Percentiles rank a stretch among this genome's conserved stretches.
Conservation (phyloP, 345 rosid genomes). For the Luvunga scandens region DNA sequence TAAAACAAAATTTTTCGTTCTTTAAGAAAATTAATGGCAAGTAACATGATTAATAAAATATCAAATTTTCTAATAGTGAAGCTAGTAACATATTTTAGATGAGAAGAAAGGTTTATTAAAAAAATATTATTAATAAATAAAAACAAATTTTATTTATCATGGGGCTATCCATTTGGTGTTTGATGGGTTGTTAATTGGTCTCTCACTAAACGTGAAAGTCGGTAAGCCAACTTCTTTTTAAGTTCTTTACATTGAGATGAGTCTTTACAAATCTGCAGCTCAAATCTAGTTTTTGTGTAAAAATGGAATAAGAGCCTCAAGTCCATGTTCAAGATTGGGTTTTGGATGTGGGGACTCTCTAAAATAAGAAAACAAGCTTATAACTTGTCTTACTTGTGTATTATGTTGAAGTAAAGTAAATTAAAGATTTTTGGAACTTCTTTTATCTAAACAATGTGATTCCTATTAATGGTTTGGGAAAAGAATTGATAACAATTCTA, state of each 20-base stretch:
- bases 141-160: too few species aligned
- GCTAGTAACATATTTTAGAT: too few species aligned
- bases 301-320: conserved; percentile 20
- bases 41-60: too few species aligned
- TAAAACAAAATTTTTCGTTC: too few species aligned
- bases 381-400: too few species aligned
- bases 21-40: too few species aligned
- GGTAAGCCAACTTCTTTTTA: not conserved
- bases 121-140: too few species aligned
- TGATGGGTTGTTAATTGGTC: not conserved
- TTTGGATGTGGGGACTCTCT: conserved; percentile 48
- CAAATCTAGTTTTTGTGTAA: not conserved
- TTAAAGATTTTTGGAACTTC: not conserved
- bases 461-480: not conserved
- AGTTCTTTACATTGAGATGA: not conserved
- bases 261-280: not conserved
- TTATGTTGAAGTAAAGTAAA: too few species aligned
- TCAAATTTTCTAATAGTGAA: too few species aligned
- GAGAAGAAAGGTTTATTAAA: too few species aligned
- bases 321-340: conserved; percentile 31
- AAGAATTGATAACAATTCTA: not conserved
- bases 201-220: not conserved
- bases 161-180: not conserved
- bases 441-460: not conserved
- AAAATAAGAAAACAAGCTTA: not conserved